Evolutionary conservation across 1,139 yeast genomes (phyloP), one percentile per base, ranked within the genome.

Genomic region (Suhomyces taliae): DNA sequence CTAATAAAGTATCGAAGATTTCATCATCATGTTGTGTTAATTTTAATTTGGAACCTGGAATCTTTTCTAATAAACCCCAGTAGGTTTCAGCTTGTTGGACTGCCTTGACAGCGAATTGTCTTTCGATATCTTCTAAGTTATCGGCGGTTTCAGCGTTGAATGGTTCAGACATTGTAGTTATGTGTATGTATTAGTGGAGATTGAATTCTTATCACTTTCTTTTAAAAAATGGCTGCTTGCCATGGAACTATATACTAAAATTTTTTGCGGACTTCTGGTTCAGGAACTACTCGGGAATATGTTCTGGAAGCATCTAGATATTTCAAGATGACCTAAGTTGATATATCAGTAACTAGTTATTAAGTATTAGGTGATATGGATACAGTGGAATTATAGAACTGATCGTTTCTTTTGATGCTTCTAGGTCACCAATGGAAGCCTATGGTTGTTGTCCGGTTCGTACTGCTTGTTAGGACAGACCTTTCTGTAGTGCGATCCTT

Each of bases 91-190:
- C 95, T 67, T 95, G 98, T 68, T 82, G 84, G 27, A 95, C 99
- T 8, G 98, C 99, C 71, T 89, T 90, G 53, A 95, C 99, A 43
- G 99, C 98, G 63, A 93, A 93, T 72, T 91, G 97, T 79, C 83
- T 88, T 70, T 91, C 98, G 61, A 93, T 89, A 55, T 78, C 85
- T 62, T 79, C 85, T 53, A 78, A 68, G 69, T 81, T 81, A 45
- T 81, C 85, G 15, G 85, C 83, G 48, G 67, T 70, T 56, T 81
- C 84, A 12, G 85, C 82, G 54, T 75, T 72, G 55, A 77, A 74
- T 56, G 57, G 57, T 32, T 69, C 43, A 36, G 51, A 42, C 55
- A 51, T 52, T 37, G 27, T 44, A 44, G 36, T 33, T 41, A 35
- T 35, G 33, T 36, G 46, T 12, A 26, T 26, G 15, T 15, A 14